phyloP scores from a whole-genome alignment of 2,329 filamentous ascomycete species.

The Ophiostoma triangulosporum region DNA sequence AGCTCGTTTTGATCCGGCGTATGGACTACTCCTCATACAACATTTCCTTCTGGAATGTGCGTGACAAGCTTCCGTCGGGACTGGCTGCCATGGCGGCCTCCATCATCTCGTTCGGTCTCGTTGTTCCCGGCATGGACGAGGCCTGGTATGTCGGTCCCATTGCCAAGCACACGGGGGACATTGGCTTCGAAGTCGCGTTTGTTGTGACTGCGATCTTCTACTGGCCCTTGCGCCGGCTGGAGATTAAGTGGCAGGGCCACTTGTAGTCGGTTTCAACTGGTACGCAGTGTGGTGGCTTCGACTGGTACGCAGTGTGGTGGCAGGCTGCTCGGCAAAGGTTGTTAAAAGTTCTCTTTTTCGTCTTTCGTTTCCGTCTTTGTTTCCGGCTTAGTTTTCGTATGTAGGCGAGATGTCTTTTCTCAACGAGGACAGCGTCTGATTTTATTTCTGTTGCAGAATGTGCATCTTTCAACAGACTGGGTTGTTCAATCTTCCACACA shows the following conservation, averaged over 20 bases:
- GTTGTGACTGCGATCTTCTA: conserved; percentile 34
- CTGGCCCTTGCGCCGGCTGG: conserved; percentile 31
- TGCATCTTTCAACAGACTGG: conserved; percentile 1
- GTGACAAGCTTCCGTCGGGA: conserved; percentile 30
- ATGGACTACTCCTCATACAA: conserved; percentile 32
- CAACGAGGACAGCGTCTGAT: background rate
- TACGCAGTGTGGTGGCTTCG: no score
- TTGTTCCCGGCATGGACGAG: conserved; percentile 47
- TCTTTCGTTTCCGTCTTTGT: background rate
- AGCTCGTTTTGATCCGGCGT: conserved; percentile 35
- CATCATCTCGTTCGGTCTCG: conserved; percentile 32
- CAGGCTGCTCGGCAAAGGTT: background rate
- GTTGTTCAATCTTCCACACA: conserved; percentile 45
- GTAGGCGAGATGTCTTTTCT: background rate
- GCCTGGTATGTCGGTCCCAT: conserved; percentile 49
- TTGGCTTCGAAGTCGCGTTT: conserved; percentile 53
- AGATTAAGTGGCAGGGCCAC: conserved; percentile 23
- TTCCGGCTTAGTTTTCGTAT: background rate
- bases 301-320: no score
- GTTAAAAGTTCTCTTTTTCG: background rate
- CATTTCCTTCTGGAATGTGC: conserved; percentile 33
- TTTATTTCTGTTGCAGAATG: background rate
- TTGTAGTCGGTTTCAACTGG: conserved; percentile 14
- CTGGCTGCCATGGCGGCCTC: conserved; percentile 33
- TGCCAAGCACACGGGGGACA: conserved; percentile 45